Evolutionary conservation across 768 basidiomycete genomes (phyloP).

Genomic region (Dacryopinax primogenitus): DNA sequence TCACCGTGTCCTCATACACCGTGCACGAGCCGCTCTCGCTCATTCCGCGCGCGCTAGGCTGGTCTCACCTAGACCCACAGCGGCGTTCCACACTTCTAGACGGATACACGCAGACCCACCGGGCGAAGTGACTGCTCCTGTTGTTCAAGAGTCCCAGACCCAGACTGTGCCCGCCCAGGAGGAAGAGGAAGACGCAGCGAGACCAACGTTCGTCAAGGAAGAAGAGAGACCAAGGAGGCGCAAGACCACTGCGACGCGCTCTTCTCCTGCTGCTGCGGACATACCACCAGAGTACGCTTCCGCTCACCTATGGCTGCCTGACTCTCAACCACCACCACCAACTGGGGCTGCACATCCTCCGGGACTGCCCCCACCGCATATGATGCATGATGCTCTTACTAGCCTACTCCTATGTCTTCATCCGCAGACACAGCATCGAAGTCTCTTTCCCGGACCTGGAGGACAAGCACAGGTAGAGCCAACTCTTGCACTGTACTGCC

Average conservation of each 20-base stretch:
- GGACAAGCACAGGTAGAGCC: slow-evolving; percentile 52
- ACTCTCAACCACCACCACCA: background rate
- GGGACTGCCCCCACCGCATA: slow-evolving; percentile 53
- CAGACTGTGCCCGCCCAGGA: no score
- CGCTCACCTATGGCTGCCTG: slow-evolving; percentile 3
- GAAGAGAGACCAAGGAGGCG: background rate
- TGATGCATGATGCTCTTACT: slow-evolving; percentile 61
- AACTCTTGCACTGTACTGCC: slow-evolving; percentile 74
- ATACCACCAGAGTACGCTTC: background rate
- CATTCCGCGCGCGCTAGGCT: background rate
- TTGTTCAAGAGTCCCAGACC: no score
- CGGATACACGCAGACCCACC: no score
- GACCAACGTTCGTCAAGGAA: background rate
- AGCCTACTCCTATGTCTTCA: slow-evolving; percentile 66
- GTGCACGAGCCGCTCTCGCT: background rate
- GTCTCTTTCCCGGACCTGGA: slow-evolving; percentile 43
- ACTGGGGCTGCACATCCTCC: background rate
- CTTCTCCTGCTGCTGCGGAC: background rate
- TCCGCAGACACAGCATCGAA: slow-evolving; percentile 66
- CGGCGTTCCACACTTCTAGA: no score
- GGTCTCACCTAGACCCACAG: no score
- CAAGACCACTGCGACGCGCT: background rate
- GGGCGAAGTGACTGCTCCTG: no score
- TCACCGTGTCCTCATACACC: background rate
- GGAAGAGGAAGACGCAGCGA: background rate